Conservation (phyloP, 2,329 filamentous ascomycete species). For the Beauveria asiatica region DNA sequence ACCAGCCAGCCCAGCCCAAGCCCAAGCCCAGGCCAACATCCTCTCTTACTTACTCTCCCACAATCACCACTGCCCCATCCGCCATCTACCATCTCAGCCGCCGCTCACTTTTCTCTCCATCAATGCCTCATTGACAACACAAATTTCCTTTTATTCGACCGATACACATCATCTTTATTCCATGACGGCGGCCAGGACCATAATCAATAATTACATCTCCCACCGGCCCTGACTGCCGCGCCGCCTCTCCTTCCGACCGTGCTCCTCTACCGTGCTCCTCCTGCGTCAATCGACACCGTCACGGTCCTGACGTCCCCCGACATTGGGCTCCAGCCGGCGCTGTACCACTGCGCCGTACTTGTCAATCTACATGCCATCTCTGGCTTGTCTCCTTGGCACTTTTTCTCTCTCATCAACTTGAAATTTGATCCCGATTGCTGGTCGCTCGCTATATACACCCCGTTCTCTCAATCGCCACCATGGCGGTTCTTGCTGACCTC, state of each 20-base stretch:
- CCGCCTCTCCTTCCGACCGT: constrained; percentile 11
- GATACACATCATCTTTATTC: background rate
- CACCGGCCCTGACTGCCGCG: background rate
- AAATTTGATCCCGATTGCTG: background rate
- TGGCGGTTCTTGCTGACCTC: constrained; percentile 20
- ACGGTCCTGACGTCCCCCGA: background rate
- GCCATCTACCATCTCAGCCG: background rate
- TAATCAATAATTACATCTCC: background rate
- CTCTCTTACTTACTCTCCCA: background rate
- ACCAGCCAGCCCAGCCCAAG: background rate
- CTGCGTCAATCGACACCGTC: constrained; percentile 6
- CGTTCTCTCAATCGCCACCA: constrained; percentile 14
- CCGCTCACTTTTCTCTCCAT: background rate
- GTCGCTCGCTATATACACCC: background rate
- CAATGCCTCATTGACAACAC: constrained; percentile 7
- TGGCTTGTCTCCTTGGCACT: background rate
- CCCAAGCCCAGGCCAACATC: background rate
- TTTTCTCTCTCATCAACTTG: background rate
- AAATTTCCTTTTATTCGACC: background rate
- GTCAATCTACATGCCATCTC: background rate
- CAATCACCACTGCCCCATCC: constrained; percentile 5
- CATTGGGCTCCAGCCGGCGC: background rate
- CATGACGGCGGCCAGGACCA: background rate
- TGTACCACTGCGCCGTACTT: background rate
- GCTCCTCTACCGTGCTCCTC: constrained; percentile 13